Evolutionary conservation across 2,329 filamentous ascomycete genomes (phyloP).

Genomic region (Epichloe baconii): DNA sequence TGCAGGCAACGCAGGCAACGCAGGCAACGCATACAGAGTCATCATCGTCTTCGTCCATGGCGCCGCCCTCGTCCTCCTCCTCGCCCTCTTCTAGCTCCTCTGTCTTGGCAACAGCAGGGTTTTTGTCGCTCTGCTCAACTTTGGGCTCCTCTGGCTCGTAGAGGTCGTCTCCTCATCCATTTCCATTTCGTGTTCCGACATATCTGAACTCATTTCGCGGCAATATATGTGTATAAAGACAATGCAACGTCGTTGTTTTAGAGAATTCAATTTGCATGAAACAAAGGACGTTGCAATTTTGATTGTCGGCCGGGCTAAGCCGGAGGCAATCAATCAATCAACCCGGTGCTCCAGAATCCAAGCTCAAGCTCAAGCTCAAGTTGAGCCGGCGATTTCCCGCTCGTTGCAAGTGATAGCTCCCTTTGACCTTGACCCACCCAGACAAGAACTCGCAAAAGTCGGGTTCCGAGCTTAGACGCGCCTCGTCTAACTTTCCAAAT

Average conservation of each 20-base stretch:
- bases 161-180: slow-evolving; percentile 56
- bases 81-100: slow-evolving; percentile 52
- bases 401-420: background rate
- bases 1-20: background rate
- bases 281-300: no score
- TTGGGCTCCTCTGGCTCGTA: slow-evolving; percentile 48
- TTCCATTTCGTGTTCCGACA: slow-evolving; percentile 36
- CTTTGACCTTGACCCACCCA: background rate
- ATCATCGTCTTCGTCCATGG: slow-evolving; percentile 47
- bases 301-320: no score
- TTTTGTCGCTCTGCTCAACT: slow-evolving; percentile 18
- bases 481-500: slow-evolving; percentile 17
- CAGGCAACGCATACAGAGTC: slow-evolving; percentile 20
- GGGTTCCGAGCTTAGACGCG: slow-evolving; percentile 2
- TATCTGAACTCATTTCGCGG: slow-evolving; percentile 4
- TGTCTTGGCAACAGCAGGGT: slow-evolving; percentile 21
- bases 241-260: no score
- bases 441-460: slow-evolving; percentile 2
- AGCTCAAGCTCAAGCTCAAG: slow-evolving; percentile 6
- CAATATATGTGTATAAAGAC: no score
- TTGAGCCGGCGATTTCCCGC: slow-evolving; percentile 18
- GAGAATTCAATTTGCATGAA: no score
- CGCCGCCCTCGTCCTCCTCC: slow-evolving; percentile 47
- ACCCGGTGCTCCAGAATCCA: background rate
- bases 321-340: background rate